Base-by-base conservation (phyloP, 2,329 filamentous ascomycete species). In the Nemania serpens region DNA sequence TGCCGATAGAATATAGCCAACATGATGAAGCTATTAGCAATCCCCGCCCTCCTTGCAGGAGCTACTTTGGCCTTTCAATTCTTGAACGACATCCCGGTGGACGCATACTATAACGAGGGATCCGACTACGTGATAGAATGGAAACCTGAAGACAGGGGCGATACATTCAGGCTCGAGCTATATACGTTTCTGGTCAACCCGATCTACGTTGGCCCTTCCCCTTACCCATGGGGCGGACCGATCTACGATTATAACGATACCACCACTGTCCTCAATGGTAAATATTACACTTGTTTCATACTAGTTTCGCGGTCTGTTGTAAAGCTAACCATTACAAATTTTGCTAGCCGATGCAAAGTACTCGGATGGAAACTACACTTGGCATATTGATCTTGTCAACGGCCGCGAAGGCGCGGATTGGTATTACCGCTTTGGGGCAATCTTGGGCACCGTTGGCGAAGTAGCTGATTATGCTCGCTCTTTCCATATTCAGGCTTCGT, bases 391-490 rank as follows among this genome's bases (percentile, higher is more conserved):
- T n/a, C 52, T 57, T 11, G 52, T 61, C 41, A 29, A 61, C 2
- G 53, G 47, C 36, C 58, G 58, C 18, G 22, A 17, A 11, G 58
- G 58, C 10, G 13, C 34, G 2, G 58, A 48, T 17, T 61, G 58
- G 58, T 61, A 52, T 47, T 61, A 61, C n/a, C 47, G 58, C 7
- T 61, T 62, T 39, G 60, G 49, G 2, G 60, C 60, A 17, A 29
- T 34, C 10, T 42, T 60, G 17, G 51, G 39, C 18, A 55, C 25
- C 7, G 52, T 60, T 52, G 58, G 58, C 47, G 58, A 60, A 22
- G 58, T 60, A 2, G 58, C 58, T 47, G 46, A 55, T 25, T 60
- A 55, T 15, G 58, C 58, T n/a, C 58, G 58, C 39, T 11, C 58
- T 33, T 60, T 60, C 34, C 52, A 55, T 51, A 33, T 60, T 12